Conservation (phyloP, 139 green algal genomes). For the Mychonastes homosphaera region DNA sequence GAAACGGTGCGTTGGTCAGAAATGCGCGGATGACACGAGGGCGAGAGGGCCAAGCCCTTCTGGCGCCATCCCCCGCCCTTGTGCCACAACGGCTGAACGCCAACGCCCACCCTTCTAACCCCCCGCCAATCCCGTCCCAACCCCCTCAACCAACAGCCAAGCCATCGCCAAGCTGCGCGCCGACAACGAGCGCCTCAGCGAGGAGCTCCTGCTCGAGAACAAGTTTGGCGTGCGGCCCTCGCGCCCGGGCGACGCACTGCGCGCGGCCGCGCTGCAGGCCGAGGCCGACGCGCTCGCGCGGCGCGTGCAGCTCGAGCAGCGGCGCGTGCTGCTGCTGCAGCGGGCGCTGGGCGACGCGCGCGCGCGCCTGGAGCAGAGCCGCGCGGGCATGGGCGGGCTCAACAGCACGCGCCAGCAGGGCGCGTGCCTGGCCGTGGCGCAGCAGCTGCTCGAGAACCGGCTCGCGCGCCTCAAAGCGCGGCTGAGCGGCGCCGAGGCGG, state of each 20-base stretch:
- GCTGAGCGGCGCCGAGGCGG: no score
- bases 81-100: background rate
- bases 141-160: background rate
- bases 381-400: conserved; percentile 56
- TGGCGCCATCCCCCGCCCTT: no score
- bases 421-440: conserved; percentile 43
- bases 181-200: conserved; percentile 78
- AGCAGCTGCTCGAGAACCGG: conserved; percentile 67
- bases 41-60: no score
- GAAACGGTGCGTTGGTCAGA: conserved; percentile 19
- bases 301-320: conserved; percentile 54
- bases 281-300: conserved; percentile 37
- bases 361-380: conserved; percentile 23
- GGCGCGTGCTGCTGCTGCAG: conserved; percentile 32
- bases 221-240: conserved; percentile 70
- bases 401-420: conserved; percentile 48
- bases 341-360: conserved; percentile 18
- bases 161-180: conserved; percentile 67
- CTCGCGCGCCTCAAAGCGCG: no score
- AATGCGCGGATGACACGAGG: background rate
- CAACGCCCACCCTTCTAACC: background rate
- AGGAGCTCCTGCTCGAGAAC: conserved; percentile 82
- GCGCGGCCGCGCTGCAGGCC: conserved; percentile 38
- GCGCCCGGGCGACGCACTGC: conserved; percentile 24
- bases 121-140: background rate